Evolutionary conservation across 345 rosid genomes (phyloP).

Genomic region (Geranium rotundifolium): DNA sequence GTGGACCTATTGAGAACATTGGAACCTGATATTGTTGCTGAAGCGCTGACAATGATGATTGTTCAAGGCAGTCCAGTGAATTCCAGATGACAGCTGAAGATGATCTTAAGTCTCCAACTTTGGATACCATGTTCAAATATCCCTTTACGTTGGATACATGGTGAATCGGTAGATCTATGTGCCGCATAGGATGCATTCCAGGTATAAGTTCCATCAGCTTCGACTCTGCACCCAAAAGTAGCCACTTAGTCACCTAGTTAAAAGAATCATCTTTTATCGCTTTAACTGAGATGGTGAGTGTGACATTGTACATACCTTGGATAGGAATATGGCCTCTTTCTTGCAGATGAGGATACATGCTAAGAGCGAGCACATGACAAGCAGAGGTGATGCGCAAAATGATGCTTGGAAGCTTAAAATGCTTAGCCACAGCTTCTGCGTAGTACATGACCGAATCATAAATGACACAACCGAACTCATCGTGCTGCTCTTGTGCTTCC

Average conservation of each 20-base stretch:
- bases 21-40: constrained; percentile 4
- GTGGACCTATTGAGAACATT: constrained; percentile 12
- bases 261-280: neutral
- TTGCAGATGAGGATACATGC: constrained; percentile 9
- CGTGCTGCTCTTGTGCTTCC: constrained; percentile 5
- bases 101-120: constrained; percentile 1
- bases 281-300: neutral
- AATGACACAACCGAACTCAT: constrained; percentile 29
- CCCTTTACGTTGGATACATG: neutral
- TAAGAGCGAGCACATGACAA: constrained; percentile 2
- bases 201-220: neutral
- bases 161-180: neutral
- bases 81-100: constrained; percentile 16
- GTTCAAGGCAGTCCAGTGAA: constrained; percentile 17
- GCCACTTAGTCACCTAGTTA: neutral
- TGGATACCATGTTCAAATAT: neutral
- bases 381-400: constrained; percentile 17
- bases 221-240: neutral
- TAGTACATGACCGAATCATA: constrained; percentile 44
- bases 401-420: constrained; percentile 19
- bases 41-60: constrained; percentile 1
- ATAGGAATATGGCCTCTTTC: constrained; percentile 12
- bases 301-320: constrained; percentile 10
- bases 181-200: neutral
- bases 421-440: constrained; percentile 22